Conservation (phyloP, 2,329 filamentous ascomycete genomes). For the Colletotrichum zoysiae region DNA sequence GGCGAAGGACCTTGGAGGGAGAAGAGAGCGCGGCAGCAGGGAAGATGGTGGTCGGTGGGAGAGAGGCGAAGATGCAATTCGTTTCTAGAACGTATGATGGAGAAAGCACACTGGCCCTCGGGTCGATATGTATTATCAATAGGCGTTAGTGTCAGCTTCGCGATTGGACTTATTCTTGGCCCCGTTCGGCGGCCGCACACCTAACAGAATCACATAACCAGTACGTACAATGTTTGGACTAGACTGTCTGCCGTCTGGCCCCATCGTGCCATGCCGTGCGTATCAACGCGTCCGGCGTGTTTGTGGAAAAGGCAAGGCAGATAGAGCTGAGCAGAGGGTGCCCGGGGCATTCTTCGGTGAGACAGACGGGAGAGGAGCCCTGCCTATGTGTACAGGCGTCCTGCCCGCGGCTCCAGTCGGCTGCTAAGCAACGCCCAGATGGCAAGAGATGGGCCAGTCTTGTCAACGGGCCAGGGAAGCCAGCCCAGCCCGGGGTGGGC, state of each 20-base stretch:
- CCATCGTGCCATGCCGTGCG: not conserved
- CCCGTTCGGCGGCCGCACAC: slow-evolving; percentile 16
- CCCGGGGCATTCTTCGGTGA: slow-evolving; percentile 34
- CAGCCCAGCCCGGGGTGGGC: no score
- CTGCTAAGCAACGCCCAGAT: slow-evolving; percentile 31
- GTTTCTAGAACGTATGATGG: slow-evolving; percentile 38
- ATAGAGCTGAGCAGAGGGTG: not conserved
- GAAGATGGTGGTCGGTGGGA: slow-evolving; percentile 33
- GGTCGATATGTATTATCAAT: slow-evolving; percentile 33
- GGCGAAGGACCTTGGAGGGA: not conserved
- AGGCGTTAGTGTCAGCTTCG: slow-evolving; percentile 21
- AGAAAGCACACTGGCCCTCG: not conserved
- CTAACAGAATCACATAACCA: slow-evolving; percentile 35
- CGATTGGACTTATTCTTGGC: slow-evolving; percentile 16
- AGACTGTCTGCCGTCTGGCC: no score
- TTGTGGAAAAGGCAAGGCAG: not conserved
- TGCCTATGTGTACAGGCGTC: not conserved
- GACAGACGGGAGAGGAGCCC: slow-evolving; percentile 20
- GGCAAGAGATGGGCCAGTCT: slow-evolving; percentile 27
- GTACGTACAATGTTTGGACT: slow-evolving; percentile 15
- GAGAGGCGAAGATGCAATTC: slow-evolving; percentile 8
- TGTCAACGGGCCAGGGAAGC: not conserved
- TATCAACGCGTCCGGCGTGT: not conserved
- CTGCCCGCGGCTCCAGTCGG: not conserved
- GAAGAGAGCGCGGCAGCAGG: slow-evolving; percentile 13